A percentile compares a stretch with the other conserved stretches of the same genome.
phyloP scores from a whole-genome alignment of 2,329 filamentous ascomycete genomes.

The Aspergillus ochraceus region DNA sequence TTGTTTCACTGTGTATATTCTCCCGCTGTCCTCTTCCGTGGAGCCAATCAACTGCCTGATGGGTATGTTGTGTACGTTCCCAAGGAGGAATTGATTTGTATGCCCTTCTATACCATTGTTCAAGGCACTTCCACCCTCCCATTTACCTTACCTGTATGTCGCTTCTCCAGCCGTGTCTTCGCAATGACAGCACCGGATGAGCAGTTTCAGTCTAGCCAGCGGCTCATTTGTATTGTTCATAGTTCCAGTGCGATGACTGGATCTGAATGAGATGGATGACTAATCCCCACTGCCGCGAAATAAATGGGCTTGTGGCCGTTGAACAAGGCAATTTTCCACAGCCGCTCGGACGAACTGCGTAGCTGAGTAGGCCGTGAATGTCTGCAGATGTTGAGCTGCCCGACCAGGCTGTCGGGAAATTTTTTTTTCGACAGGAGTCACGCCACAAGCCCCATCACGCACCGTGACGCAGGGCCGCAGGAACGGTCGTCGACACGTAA shows the following conservation, averaged over 20 bases:
- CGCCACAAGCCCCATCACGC: not conserved
- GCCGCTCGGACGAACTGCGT: no score
- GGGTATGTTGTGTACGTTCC: not conserved
- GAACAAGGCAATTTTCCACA: not conserved
- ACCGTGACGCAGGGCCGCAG: no score
- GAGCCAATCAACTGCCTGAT: not conserved
- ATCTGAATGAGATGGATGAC: not conserved
- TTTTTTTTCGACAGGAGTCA: not conserved
- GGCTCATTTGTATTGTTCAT: not conserved
- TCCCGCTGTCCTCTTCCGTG: no score
- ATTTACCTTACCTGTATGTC: not conserved
- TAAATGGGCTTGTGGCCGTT: not conserved
- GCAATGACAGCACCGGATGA: not conserved
- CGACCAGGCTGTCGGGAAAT: not conserved
- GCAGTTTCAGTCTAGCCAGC: not conserved
- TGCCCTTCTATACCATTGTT: not conserved
- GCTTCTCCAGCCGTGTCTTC: not conserved
- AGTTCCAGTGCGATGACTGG: not conserved
- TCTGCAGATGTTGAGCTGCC: not conserved
- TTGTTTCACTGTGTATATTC: not conserved
- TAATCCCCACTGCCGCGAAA: not conserved
- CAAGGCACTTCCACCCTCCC: not conserved
- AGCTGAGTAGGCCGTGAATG: no score
- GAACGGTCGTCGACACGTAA: not conserved
- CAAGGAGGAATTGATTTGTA: not conserved